Base-by-base conservation (phyloP, 495 filamentous ascomycete species). In the Podospora didyma region DNA sequence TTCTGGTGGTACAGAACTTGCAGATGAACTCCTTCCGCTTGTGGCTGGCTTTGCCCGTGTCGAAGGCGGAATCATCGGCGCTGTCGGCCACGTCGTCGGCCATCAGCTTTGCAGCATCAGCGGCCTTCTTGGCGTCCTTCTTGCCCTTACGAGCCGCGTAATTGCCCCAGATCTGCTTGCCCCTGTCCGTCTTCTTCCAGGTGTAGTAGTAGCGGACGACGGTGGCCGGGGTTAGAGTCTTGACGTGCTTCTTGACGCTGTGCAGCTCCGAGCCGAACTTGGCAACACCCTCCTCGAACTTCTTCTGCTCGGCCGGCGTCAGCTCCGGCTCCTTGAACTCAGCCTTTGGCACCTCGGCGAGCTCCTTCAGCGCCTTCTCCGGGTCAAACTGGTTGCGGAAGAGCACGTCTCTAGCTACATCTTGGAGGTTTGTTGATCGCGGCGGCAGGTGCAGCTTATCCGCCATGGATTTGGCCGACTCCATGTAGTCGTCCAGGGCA, bases 171-270 rank as follows among this genome's bases (percentile, higher is more conserved):
- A 99, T 82, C 63, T 92, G 83, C 62, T 82, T 85, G 24, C 95
- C 94, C 46, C 84, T 80, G 1, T 88, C 82, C 0, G 92, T 91
- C 70, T 97, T 97, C 77, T 99, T 99, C 95, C 95, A 99, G 62
- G 88, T 88, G 70, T 97, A 97, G 69, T 97, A 99, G 58, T 88
- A 96, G 11, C 94, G 86, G 24, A 94, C 89, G 54, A 97, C 88
- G 48, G 89, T 83, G 31, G 82, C 84, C 58, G 90, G 82, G 41
- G 80, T 83, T 26, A 90, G 82, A 0, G 88, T 89, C 67, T 89
- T 92, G 62, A 96, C 88, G 68, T 96, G 89, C 62, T 88, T 87
- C 45, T 86, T 90, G 47, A 97, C 84, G 58, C 79, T 81, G 56
- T 90, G 85, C 62, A 91, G 83, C 70, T 99, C 94, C 0, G 94